Evolutionary conservation across 2,329 filamentous ascomycete species (phyloP).

Genomic region (Coniochaeta sp.): DNA sequence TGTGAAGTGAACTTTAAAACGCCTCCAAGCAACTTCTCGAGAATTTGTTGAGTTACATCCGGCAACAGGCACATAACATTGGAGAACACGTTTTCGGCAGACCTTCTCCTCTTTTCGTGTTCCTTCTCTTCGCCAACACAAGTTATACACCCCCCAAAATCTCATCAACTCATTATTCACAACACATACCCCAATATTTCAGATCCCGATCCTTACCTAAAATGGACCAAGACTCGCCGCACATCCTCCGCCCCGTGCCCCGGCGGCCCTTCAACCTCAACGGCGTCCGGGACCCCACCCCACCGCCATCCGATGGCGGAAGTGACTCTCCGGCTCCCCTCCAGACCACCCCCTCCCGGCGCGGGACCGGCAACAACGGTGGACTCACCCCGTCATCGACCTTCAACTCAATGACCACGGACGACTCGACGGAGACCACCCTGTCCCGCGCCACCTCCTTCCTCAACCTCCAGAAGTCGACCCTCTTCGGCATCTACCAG

Average conservation of each 20-base stretch:
- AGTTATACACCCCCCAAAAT: too few relatives aligned
- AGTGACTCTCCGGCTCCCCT: slow-evolving; percentile 23
- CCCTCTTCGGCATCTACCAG: slow-evolving; percentile 86
- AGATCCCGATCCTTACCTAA: too few relatives aligned
- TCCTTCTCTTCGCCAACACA: too few relatives aligned
- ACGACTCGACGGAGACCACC: slow-evolving; percentile 24
- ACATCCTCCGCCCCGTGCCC: slow-evolving; percentile 62
- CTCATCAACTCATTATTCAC: too few relatives aligned
- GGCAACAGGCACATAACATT: too few relatives aligned
- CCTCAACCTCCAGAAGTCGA: slow-evolving; percentile 81
- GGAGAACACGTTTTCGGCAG: not conserved
- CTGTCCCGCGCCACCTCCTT: slow-evolving; percentile 69
- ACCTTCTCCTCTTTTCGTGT: not conserved
- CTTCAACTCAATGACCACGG: slow-evolving; percentile 7
- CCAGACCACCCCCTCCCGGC: slow-evolving; percentile 26
- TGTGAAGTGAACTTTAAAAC: not conserved
- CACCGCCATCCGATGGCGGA: slow-evolving; percentile 35
- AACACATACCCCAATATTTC: too few relatives aligned
- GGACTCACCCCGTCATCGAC: slow-evolving; percentile 6
- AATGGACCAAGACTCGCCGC: slow-evolving; percentile 25
- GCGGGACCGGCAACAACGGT: too few relatives aligned
- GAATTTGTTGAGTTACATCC: not conserved
- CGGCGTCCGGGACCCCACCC: slow-evolving; percentile 37
- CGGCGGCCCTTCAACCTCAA: slow-evolving; percentile 63
- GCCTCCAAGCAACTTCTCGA: not conserved